Percentiles rank a stretch among this genome's conserved stretches.
These are phyloP conservation scores for Eucalyptus curtisii DNA, from an alignment of 345 rosid species.

Conservation along the genomic window DNA sequence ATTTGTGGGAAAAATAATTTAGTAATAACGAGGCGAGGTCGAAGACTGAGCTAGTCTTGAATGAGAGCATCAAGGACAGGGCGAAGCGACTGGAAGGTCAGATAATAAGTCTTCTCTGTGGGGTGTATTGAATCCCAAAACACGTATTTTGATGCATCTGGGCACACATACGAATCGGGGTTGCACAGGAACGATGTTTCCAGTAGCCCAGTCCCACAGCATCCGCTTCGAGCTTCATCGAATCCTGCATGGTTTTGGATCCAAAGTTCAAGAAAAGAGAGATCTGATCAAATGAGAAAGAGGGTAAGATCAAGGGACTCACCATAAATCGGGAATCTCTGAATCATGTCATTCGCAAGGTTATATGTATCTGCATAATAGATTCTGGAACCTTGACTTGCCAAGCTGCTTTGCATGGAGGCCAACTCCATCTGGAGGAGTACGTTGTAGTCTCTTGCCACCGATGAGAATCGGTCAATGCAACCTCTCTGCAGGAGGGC, in stretches of 20 bases:
- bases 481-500: slow-evolving; percentile 32
- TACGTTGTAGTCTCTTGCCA: slow-evolving; percentile 29
- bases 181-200: slow-evolving; percentile 58
- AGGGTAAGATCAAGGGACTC: not conserved
- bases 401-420: slow-evolving; percentile 9
- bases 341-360: slow-evolving; percentile 20
- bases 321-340: slow-evolving; percentile 30
- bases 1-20: not conserved
- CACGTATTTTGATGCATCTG: slow-evolving; percentile 54
- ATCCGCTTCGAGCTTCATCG: slow-evolving; percentile 43
- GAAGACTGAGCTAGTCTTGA: not conserved
- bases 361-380: slow-evolving; percentile 20
- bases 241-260: slow-evolving; percentile 15
- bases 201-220: slow-evolving; percentile 70
- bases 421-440: slow-evolving; percentile 37
- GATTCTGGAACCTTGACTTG: slow-evolving; percentile 26
- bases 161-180: slow-evolving; percentile 44
- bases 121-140: slow-evolving; percentile 93
- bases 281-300: not conserved
- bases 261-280: not conserved
- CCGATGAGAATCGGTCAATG: slow-evolving; percentile 28
- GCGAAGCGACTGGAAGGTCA: slow-evolving; percentile 15
- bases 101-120: slow-evolving; percentile 37
- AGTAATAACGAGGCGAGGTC: not conserved
- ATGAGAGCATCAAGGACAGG: slow-evolving; percentile 18